Conservation (phyloP, 768 basidiomycete species). For the Neoboletus magnificus region DNA sequence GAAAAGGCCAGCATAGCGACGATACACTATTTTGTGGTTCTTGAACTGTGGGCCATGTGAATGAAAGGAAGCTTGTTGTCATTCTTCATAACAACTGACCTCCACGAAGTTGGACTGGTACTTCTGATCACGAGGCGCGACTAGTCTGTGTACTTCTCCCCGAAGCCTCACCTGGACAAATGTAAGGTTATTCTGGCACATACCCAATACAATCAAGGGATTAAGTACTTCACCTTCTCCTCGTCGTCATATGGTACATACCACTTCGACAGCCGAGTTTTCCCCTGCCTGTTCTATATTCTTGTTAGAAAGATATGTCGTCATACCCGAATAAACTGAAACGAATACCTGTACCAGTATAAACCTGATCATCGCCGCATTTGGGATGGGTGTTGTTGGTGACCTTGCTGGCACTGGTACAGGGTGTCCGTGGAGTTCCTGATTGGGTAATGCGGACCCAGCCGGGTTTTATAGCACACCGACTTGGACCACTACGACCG, state of each 20-base stretch:
- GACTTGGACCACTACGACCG: no score
- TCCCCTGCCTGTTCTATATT: constrained; percentile 91
- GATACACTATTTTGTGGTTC: constrained; percentile 96
- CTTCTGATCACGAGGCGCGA: constrained; percentile 96
- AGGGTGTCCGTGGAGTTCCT: not conserved
- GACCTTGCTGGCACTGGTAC: not conserved
- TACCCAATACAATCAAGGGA: not conserved
- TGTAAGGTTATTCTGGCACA: not conserved
- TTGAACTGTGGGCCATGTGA: constrained; percentile 63
- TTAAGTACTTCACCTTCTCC: constrained; percentile 70
- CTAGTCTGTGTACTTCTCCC: constrained; percentile 93
- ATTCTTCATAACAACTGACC: constrained; percentile 45
- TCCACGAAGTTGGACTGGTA: constrained; percentile 99
- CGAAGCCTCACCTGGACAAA: constrained; percentile 74
- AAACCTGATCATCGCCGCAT: constrained; percentile 82
- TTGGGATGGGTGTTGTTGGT: constrained; percentile 1
- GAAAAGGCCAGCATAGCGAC: constrained; percentile 95
- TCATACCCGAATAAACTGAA: not conserved
- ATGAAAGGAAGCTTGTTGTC: not conserved
- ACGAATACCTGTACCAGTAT: constrained; percentile 86
- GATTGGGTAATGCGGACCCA: constrained; percentile 12
- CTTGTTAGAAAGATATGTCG: not conserved
- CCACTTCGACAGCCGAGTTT: constrained; percentile 97
- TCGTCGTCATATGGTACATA: constrained; percentile 99
- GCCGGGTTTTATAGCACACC: no score